phyloP scores from a whole-genome alignment of 331 rosid genomes.

The Ulmus americana region DNA sequence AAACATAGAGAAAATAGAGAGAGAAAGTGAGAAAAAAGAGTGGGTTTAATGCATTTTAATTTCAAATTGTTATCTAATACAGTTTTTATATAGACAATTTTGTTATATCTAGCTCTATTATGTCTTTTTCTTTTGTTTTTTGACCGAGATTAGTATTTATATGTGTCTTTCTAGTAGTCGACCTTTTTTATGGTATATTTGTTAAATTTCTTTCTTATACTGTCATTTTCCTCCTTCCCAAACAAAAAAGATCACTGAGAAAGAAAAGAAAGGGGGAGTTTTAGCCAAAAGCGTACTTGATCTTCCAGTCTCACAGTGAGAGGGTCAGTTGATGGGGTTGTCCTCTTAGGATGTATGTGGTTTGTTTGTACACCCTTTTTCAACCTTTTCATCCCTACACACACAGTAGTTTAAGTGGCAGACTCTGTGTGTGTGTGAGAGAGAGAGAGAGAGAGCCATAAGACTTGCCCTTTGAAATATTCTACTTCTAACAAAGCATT shows the following conservation, averaged over 20 bases:
- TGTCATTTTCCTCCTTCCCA: not conserved
- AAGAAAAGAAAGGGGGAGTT: not conserved
- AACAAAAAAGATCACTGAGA: not conserved
- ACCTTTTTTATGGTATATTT: too few species aligned
- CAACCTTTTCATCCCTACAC: too few species aligned
- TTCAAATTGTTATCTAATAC: conserved; percentile 5
- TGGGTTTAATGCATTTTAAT: conserved; percentile 2
- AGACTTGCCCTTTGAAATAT: too few species aligned
- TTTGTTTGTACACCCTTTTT: too few species aligned
- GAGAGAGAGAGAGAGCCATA: too few species aligned
- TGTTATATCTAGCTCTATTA: conserved; percentile 12
- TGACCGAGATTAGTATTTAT: too few species aligned
- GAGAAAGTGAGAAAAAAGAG: conserved; percentile 11
- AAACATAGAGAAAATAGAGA: conserved; percentile 3
- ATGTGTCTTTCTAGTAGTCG: too few species aligned
- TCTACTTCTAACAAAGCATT: too few species aligned
- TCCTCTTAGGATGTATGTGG: not conserved
- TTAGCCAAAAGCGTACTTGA: conserved; percentile 14
- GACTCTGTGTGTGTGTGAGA: too few species aligned
- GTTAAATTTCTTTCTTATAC: too few species aligned
- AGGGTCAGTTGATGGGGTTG: conserved; percentile 21
- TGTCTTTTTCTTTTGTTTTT: not conserved
- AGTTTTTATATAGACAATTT: conserved; percentile 15
- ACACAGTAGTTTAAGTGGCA: too few species aligned
- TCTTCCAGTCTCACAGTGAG: conserved; percentile 23